These are phyloP conservation scores for Phytophthora fragariaefolia DNA, from an alignment of 352 stramenopile species.

Conservation along the genomic window DNA sequence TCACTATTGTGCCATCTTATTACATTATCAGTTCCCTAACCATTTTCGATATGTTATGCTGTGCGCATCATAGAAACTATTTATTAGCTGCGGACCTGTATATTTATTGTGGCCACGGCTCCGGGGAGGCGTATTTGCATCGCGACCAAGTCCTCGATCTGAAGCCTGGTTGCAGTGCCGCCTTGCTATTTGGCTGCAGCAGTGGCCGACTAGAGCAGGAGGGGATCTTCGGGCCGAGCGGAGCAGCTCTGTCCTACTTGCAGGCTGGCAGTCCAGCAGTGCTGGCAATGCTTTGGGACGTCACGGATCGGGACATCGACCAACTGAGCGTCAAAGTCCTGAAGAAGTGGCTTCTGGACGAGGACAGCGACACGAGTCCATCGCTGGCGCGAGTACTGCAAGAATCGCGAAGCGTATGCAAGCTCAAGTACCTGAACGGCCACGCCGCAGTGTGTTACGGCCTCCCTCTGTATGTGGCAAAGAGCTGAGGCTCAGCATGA, in stretches of 20 bases:
- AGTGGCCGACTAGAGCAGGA: slow-evolving; percentile 90
- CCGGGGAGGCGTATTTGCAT: slow-evolving; percentile 93
- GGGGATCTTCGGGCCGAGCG: slow-evolving; percentile 94
- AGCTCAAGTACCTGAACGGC: slow-evolving; percentile 95
- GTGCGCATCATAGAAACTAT: slow-evolving; percentile 38
- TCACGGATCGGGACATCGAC: slow-evolving; percentile 99
- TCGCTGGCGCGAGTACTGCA: slow-evolving; percentile 79
- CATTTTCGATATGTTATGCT: background rate
- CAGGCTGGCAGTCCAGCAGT: slow-evolving; percentile 92
- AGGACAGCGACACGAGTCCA: slow-evolving; percentile 27
- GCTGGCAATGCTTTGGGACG: slow-evolving; percentile 99
- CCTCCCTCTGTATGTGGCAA: slow-evolving; percentile 73
- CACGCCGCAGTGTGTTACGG: slow-evolving; percentile 96
- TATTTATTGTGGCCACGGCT: slow-evolving; percentile 98
- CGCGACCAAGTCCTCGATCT: slow-evolving; percentile 75
- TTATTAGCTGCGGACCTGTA: slow-evolving; percentile 87
- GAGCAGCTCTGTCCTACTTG: slow-evolving; percentile 95
- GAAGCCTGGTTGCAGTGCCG: slow-evolving; percentile 62
- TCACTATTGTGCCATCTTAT: background rate
- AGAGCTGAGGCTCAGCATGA: slow-evolving; percentile 34
- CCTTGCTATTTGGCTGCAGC: slow-evolving; percentile 98
- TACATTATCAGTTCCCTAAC: background rate
- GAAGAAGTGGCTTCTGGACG: slow-evolving; percentile 68
- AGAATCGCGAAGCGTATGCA: slow-evolving; percentile 87
- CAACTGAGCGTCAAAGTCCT: slow-evolving; percentile 80